phyloP scores from a whole-genome alignment of 306 rosid species.

The Vicia villosa region DNA sequence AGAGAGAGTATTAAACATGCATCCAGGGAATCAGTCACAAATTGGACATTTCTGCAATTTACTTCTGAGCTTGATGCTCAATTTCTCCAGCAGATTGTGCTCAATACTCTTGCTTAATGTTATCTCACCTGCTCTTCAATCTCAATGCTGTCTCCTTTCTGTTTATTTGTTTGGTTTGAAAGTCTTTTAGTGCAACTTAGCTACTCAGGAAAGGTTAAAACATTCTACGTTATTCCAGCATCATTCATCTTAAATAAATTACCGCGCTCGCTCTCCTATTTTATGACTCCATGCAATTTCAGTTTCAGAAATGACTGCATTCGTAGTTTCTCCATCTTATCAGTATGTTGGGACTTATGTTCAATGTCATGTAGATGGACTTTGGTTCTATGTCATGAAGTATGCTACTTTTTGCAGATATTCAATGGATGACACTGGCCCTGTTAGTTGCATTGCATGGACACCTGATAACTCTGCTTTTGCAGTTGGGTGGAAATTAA shows the following conservation, averaged over 20 bases:
- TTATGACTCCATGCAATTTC: conserved; percentile 20
- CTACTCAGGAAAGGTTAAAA: conserved; percentile 8
- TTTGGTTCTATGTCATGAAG: conserved; percentile 34
- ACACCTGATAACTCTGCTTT: conserved; percentile 97
- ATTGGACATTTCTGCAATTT: conserved; percentile 30
- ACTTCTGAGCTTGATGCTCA: conserved; percentile 20
- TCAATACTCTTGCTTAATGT: conserved; percentile 15
- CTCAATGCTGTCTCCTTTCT: conserved; percentile 12
- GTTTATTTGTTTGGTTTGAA: conserved; percentile 10
- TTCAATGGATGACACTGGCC: conserved; percentile 90
- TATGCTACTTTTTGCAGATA: conserved; percentile 60
- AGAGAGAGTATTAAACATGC: conserved; percentile 14
- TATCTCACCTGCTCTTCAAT: conserved; percentile 22
- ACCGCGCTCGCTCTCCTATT: conserved; percentile 9
- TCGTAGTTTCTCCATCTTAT: conserved; percentile 22
- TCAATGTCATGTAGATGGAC: conserved; percentile 8
- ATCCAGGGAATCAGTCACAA: conserved; percentile 29
- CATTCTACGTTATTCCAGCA: conserved; percentile 13
- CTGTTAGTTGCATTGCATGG: conserved; percentile 94
- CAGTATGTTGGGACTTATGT: conserved; percentile 23
- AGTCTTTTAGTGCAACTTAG: conserved; percentile 2
- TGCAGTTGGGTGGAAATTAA: conserved; percentile 96
- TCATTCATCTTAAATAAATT: conserved; percentile 16
- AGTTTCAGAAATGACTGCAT: neutral
- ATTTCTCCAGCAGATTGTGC: conserved; percentile 17